phyloP scores from a whole-genome alignment of 768 basidiomycete species.

The Agaricus sinodeliciosus region DNA sequence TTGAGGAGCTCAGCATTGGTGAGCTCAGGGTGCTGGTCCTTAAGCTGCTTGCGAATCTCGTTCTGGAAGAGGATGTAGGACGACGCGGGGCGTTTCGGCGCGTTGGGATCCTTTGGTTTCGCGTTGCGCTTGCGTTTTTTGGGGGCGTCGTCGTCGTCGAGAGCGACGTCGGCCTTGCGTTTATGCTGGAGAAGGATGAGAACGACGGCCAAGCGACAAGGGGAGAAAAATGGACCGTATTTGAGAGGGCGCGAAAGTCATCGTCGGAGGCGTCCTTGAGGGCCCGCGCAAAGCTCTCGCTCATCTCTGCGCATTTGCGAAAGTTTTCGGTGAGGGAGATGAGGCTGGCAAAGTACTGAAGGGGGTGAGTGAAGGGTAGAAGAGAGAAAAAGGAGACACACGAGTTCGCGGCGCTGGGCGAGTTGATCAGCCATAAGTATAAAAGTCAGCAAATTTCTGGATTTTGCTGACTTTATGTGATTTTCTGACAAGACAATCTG shows the following conservation, averaged over 20 bases:
- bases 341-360: slow-evolving; percentile 51
- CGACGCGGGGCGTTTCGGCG: slow-evolving; percentile 88
- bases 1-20: slow-evolving; percentile 66
- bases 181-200: slow-evolving; percentile 33
- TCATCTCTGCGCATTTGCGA: slow-evolving; percentile 54
- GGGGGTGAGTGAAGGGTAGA: slow-evolving; percentile 12
- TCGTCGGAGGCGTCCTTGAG: slow-evolving; percentile 23
- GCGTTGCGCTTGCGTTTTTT: slow-evolving; percentile 53
- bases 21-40: slow-evolving; percentile 55
- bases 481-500: slow-evolving; percentile 16
- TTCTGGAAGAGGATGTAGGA: slow-evolving; percentile 96
- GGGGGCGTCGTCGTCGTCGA: slow-evolving; percentile 32
- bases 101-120: slow-evolving; percentile 86
- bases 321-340: slow-evolving; percentile 52
- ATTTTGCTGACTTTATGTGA: slow-evolving; percentile 11
- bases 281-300: slow-evolving; percentile 52
- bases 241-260: neutral
- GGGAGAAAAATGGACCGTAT: neutral
- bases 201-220: neutral
- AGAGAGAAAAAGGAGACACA: slow-evolving; percentile 14
- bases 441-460: slow-evolving; percentile 9
- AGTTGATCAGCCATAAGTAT: slow-evolving; percentile 22
- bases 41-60: slow-evolving; percentile 70
- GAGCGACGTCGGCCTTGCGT: slow-evolving; percentile 40
- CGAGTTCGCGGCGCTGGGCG: slow-evolving; percentile 28